These are phyloP conservation scores for Neofusicoccum umdonicola DNA, from an alignment of 2,329 filamentous ascomycete genomes.

Conservation along the genomic window DNA sequence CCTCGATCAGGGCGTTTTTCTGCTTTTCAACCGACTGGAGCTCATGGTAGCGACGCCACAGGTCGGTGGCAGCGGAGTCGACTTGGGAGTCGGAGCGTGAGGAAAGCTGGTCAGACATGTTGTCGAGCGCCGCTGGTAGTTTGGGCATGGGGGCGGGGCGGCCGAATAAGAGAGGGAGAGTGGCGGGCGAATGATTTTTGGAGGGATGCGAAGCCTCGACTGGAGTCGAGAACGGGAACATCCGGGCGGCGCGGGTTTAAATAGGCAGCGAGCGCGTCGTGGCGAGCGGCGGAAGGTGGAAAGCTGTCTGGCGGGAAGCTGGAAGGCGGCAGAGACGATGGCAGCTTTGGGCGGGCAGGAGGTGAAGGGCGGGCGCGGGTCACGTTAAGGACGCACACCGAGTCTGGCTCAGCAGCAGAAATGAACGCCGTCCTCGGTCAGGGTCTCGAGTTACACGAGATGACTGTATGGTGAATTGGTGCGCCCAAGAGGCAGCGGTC, in stretches of 20 bases:
- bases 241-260: neutral
- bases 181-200: neutral
- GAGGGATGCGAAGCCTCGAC: neutral
- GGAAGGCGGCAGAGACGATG: neutral
- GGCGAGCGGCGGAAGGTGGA: neutral
- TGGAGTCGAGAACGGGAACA: too few relatives aligned
- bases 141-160: constrained; percentile 6
- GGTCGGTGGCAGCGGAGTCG: constrained; percentile 7
- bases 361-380: neutral
- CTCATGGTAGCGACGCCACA: constrained; percentile 33
- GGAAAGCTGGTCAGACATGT: constrained; percentile 8
- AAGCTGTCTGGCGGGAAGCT: neutral
- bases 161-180: neutral
- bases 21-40: constrained; percentile 29
- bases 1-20: constrained; percentile 37
- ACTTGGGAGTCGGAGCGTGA: neutral
- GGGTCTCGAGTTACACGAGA: constrained; percentile 8
- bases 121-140: neutral
- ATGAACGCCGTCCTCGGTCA: neutral
- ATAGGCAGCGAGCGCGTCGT: neutral
- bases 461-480: neutral
- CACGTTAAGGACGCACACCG: neutral
- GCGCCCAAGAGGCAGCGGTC: neutral
- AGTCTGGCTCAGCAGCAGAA: neutral
- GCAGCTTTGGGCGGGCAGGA: neutral